These are phyloP conservation scores for Aspergillus saccharolyticus DNA, from an alignment of 495 filamentous ascomycete species.

Conservation along the genomic window DNA sequence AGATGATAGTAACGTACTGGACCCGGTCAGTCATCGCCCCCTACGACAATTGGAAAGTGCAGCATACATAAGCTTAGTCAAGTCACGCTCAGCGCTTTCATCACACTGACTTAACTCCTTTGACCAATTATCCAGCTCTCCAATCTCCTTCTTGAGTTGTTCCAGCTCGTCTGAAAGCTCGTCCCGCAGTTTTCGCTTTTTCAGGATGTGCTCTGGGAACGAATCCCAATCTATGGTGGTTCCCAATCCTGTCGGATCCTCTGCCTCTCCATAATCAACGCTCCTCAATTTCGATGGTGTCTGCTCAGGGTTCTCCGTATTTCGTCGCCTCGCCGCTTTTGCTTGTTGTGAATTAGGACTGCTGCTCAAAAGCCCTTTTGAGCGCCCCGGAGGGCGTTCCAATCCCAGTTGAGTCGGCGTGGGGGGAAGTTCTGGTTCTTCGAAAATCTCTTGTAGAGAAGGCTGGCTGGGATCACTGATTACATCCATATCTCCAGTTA, in stretches of 20 bases:
- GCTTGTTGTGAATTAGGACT: slow-evolving; percentile 37
- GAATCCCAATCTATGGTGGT: slow-evolving; percentile 7
- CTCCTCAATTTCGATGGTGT: slow-evolving; percentile 32
- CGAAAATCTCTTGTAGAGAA: slow-evolving; percentile 35
- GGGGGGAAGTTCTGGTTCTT: slow-evolving; percentile 66
- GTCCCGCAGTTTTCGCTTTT: slow-evolving; percentile 29
- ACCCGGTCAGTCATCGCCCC: slow-evolving; percentile 13
- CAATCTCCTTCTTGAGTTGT: slow-evolving; percentile 33
- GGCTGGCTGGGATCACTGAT: slow-evolving; percentile 20
- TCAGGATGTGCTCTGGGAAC: slow-evolving; percentile 23
- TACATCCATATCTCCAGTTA: slow-evolving; percentile 23
- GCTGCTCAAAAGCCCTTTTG: slow-evolving; percentile 36
- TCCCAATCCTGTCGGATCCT: slow-evolving; percentile 8
- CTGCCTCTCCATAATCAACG: slow-evolving; percentile 15
- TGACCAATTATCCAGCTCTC: slow-evolving; percentile 35
- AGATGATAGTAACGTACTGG: slow-evolving; percentile 25
- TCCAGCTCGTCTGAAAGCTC: slow-evolving; percentile 30
- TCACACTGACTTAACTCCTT: slow-evolving; percentile 12
- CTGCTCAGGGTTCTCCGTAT: slow-evolving; percentile 18
- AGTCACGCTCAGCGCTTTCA: slow-evolving; percentile 20
- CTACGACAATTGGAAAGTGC: neutral
- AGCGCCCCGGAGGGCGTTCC: slow-evolving; percentile 37
- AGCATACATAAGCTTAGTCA: slow-evolving; percentile 33
- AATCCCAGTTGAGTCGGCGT: slow-evolving; percentile 60
- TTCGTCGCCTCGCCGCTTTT: slow-evolving; percentile 26